phyloP scores from a whole-genome alignment of 2,329 filamentous ascomycete species.

The Clarireedia paspali region DNA sequence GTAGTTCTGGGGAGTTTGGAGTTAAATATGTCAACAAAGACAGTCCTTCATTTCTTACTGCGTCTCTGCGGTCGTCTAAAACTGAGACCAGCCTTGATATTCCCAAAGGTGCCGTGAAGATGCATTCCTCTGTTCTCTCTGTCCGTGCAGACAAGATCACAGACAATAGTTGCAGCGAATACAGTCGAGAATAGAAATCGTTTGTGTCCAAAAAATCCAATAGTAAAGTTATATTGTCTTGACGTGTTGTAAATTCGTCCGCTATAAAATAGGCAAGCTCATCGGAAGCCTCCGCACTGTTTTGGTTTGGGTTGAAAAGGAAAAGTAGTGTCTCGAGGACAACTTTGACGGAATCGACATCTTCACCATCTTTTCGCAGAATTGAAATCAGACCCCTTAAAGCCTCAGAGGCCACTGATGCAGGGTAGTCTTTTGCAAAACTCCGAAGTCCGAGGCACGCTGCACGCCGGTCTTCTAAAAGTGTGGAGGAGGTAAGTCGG shows the following conservation, averaged over 20 bases:
- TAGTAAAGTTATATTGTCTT: conserved; percentile 90
- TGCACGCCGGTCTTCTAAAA: conserved; percentile 88
- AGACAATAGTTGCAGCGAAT: conserved; percentile 80
- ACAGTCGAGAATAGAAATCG: conserved; percentile 87
- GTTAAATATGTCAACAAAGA: conserved; percentile 84
- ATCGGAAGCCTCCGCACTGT: conserved; percentile 85
- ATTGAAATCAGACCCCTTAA: conserved; percentile 80
- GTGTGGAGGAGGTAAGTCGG: conserved; percentile 78
- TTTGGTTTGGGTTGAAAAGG: conserved; percentile 68
- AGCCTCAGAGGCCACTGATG: conserved; percentile 90
- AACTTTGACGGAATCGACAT: conserved; percentile 93
- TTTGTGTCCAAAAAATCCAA: conserved; percentile 80
- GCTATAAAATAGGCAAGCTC: conserved; percentile 95
- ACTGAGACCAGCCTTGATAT: conserved; percentile 78
- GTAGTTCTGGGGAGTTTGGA: conserved; percentile 76
- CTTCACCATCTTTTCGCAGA: conserved; percentile 79
- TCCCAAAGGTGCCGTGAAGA: conserved; percentile 80
- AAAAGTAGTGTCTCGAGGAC: conserved; percentile 91
- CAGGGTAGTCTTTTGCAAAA: conserved; percentile 94
- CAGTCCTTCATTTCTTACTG: conserved; percentile 79
- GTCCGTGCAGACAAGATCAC: conserved; percentile 80
- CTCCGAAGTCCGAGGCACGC: conserved; percentile 89
- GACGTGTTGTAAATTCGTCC: conserved; percentile 94
- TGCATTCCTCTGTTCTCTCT: conserved; percentile 89
- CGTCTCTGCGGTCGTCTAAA: conserved; percentile 79